phyloP scores from a whole-genome alignment of 805 yeast genomes.

The Starmerella asiatica region DNA sequence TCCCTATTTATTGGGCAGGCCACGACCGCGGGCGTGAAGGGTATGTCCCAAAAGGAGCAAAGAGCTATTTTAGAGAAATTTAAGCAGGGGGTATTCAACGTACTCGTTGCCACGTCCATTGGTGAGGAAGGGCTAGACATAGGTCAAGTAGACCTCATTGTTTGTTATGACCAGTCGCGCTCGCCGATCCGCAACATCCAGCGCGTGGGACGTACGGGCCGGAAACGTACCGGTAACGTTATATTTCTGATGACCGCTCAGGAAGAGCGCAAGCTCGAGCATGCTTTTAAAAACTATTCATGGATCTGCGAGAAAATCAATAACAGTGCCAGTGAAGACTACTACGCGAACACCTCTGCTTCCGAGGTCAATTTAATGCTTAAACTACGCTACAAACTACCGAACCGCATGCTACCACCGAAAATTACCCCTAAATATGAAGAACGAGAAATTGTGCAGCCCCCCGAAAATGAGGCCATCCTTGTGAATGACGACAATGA shows the following conservation, averaged over 20 bases:
- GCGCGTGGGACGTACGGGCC: slow-evolving; percentile 96
- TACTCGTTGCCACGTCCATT: slow-evolving; percentile 87
- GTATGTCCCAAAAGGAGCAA: slow-evolving; percentile 86
- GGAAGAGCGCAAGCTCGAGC: slow-evolving; percentile 66
- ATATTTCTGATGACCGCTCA: slow-evolving; percentile 59
- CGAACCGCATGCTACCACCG: slow-evolving; percentile 58
- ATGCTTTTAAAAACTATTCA: slow-evolving; percentile 73
- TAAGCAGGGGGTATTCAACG: slow-evolving; percentile 58
- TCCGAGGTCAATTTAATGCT: slow-evolving; percentile 30
- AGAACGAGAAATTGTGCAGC: slow-evolving; percentile 46
- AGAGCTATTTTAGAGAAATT: slow-evolving; percentile 64
- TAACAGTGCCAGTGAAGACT: slow-evolving; percentile 4
- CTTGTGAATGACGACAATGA: slow-evolving; percentile 14
- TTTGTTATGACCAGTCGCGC: slow-evolving; percentile 84
- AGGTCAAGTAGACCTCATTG: slow-evolving; percentile 90
- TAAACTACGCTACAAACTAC: slow-evolving; percentile 33
- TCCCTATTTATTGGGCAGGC: slow-evolving; percentile 92
- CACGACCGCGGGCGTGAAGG: slow-evolving; percentile 34
- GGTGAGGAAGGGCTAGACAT: slow-evolving; percentile 98
- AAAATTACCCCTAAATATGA: slow-evolving; percentile 43
- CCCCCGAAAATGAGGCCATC: slow-evolving; percentile 48
- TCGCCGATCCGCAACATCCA: slow-evolving; percentile 90
- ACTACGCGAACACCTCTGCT: slow-evolving; percentile 1
- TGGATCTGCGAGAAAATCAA: slow-evolving; percentile 56
- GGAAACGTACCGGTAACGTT: slow-evolving; percentile 80